Evolutionary conservation across 2,329 filamentous ascomycete species (phyloP), one percentile per base, ranked within the genome.

Genomic region (Tolypocladium endophyticum): DNA sequence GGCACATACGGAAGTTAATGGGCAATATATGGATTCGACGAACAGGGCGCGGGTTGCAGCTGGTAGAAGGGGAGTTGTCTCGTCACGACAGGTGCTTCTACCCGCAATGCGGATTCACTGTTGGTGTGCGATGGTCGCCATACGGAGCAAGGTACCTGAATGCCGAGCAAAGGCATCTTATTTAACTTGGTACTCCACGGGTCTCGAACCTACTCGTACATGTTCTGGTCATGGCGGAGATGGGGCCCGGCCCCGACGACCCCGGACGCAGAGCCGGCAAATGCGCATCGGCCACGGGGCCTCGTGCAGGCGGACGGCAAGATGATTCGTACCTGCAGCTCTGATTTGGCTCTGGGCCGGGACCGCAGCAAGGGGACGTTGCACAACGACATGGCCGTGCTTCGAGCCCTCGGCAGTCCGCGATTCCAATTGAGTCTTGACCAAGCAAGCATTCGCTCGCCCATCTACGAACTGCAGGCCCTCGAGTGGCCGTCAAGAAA

Each of bases 261-360:
- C 25, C 9, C 50, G 50, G 20, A 53, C 20, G 50, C 30, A 35
- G n/a, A 53, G 30, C 30, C n/a, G 28, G 55, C 36, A 39, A 56
- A 56, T 56, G 55, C 55, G 36, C 55, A 12, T 39, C 39, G 55
- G 55, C 36, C 55, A 33, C 23, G 38, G 55, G 28, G 18, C 55
- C 38, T 12, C 55, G 55, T 56, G 55, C 55, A 23, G 30, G n/a
- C 50, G 28, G 28, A 33, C 47, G 36, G 53, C 58, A 18, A 52
- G 25, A 36, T 59, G 58, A 59, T 59, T 59, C 58, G 58, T 43
- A 57, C 58, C 57, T 58, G 57, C 57, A 55, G 50, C 35, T 39
- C 20, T 50, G 47, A 53, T 53, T 53, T 53, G 47, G 20, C 47
- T 52, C 47, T 30, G 25, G 14, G 47, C 20, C 20, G 18, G 30